A percentile compares a stretch with the other conserved stretches of the same genome.
phyloP scores from a whole-genome alignment of 1,284 basidiomycete genomes.

The Tetrapyrgos nigripes region DNA sequence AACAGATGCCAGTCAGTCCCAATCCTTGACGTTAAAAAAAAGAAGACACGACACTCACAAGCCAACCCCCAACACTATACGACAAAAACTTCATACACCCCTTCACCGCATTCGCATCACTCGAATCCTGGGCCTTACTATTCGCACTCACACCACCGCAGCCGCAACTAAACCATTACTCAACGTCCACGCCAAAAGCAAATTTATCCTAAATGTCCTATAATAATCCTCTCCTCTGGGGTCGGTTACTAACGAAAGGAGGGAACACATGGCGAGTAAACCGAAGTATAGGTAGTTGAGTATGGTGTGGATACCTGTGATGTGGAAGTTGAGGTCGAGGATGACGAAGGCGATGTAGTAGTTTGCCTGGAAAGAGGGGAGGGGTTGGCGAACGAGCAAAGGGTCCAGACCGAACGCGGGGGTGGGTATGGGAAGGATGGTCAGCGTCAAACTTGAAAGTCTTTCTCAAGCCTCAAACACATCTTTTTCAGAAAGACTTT shows the following conservation, averaged over 20 bases:
- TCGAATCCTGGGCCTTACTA: constrained; percentile 46
- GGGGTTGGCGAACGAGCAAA: constrained; percentile 1
- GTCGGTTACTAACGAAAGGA: constrained; percentile 93
- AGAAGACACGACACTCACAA: constrained; percentile 59
- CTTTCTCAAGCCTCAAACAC: constrained; percentile 71
- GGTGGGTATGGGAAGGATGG: constrained; percentile 1
- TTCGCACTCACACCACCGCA: constrained; percentile 73
- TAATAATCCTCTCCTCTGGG: no score
- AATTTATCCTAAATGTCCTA: no score
- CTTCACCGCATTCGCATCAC: constrained; percentile 60
- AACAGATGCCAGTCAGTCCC: no score
- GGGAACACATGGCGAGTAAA: constrained; percentile 88
- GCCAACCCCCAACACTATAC: constrained; percentile 86
- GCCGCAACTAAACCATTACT: constrained; percentile 82
- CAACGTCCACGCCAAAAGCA: constrained; percentile 84
- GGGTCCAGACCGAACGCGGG: no score
- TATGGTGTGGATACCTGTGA: constrained; percentile 72
- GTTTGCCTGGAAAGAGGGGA: constrained; percentile 66
- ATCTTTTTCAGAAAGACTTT: not conserved
- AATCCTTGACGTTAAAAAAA: no score
- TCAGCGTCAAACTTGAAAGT: constrained; percentile 19
- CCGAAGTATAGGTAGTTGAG: constrained; percentile 90
- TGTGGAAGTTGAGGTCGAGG: constrained; percentile 63
- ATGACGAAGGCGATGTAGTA: constrained; percentile 90
- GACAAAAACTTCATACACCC: constrained; percentile 86